Evolutionary conservation across 345 rosid genomes (phyloP), one percentile per base, ranked within the genome.

Genomic region (Mercurialis annua): DNA sequence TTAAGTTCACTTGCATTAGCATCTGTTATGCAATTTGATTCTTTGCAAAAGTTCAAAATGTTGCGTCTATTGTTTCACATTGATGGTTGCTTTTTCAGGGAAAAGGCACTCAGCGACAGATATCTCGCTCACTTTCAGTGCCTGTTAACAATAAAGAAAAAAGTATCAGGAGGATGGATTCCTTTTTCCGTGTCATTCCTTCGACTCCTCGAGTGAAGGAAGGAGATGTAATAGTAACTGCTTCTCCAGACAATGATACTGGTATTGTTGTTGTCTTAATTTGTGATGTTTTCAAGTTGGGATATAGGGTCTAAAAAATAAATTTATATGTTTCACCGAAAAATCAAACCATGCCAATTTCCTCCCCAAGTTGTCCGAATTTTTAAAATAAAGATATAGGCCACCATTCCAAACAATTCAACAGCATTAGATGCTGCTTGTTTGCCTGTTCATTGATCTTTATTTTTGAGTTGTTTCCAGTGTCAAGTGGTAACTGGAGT

Each of bases 151-250:
- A 66, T 67, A 93, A 93, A 75, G 96, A 90, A 53, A 55, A 67
- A 81, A 83, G 81, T 64, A 61, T 88, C 20, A 83, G 75, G 79
- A 83, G 92, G 82, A 84, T 78, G 86, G 97, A 93, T 71, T 90
- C 96, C 11, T 89, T 93, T 85, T 93, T 93, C 78, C 83, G 98
- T 30, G 84, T 93, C 49, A 80, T 93, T 75, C 88, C 89, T 44
- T 80, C 96, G 7, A 93, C 94, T 63, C 91, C 98, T 69, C 86
- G 78, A 62, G 84, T 83, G 48, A 85, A 78, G 64, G 96, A 90
- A 79, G 91, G 87, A 73, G 87, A 82, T 47, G 49, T 27, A 5
- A 42, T 34, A 40, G 38, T 80, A 23, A 66, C 68, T 78, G 59
- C 78, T 43, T 82, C 97, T 52, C 78, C 71, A 12, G 68, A 72